Percentiles rank a stretch among this genome's conserved stretches.
These are phyloP conservation scores for Salix arbutifolia DNA, from an alignment of 345 rosid genomes.

Conservation along the genomic window DNA sequence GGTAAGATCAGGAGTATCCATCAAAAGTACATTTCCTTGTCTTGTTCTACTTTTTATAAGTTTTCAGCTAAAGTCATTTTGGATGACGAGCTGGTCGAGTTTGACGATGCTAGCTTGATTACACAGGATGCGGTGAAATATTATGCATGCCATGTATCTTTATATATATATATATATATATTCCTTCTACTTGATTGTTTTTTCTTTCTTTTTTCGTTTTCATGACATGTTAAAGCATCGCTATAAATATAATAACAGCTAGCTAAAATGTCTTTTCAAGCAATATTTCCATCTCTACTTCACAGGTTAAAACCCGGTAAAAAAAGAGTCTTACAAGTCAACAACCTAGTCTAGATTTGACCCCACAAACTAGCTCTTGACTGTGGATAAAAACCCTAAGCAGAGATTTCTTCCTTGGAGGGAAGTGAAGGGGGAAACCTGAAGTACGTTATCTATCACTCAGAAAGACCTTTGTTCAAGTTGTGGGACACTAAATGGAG, in stretches of 20 bases:
- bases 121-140: background rate
- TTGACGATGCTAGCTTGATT: background rate
- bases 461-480: background rate
- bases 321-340: background rate
- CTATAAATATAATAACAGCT: background rate
- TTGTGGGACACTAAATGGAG: background rate
- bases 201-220: background rate
- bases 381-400: background rate
- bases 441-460: background rate
- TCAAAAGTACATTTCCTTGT: slow-evolving; percentile 3
- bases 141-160: background rate
- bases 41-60: background rate
- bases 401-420: background rate
- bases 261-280: background rate
- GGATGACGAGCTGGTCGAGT: background rate
- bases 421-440: background rate
- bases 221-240: background rate
- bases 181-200: background rate
- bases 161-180: background rate
- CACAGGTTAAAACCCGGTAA: background rate
- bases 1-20: background rate
- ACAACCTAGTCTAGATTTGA: background rate
- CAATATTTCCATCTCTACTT: background rate
- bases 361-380: background rate
- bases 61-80: slow-evolving; percentile 4